Evolutionary conservation across 257 asterid species (phyloP).

Genomic region (Schizonepeta tenuifolia): DNA sequence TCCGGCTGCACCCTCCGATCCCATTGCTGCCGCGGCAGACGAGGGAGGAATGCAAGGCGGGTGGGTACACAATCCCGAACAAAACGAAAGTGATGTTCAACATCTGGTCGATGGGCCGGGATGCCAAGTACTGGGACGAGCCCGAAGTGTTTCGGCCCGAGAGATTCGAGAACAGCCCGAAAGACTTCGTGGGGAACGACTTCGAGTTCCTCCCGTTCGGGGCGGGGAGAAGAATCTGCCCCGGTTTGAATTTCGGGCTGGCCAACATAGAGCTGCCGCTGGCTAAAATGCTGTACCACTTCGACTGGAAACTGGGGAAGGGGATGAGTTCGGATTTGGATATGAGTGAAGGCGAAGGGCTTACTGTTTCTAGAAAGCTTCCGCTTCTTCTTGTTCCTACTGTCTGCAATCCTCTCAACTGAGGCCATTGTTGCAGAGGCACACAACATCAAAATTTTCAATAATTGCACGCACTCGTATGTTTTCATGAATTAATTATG

Average conservation of each 20-base stretch:
- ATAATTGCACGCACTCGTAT: too few relatives aligned
- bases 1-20: constrained; percentile 11
- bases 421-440: too few relatives aligned
- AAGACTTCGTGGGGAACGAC: not conserved
- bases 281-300: not conserved
- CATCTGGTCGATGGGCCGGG: not conserved
- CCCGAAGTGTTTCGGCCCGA: not conserved
- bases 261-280: not conserved
- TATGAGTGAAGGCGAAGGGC: not conserved
- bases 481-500: too few relatives aligned
- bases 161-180: not conserved
- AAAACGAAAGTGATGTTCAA: not conserved
- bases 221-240: not conserved
- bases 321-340: not conserved
- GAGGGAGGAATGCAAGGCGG: not conserved
- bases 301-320: not conserved
- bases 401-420: not conserved
- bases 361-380: not conserved
- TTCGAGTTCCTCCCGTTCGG: not conserved
- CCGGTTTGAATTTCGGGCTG: not conserved
- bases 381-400: not conserved
- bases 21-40: not conserved
- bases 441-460: too few relatives aligned
- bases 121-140: not conserved
- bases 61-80: not conserved